Evolutionary conservation across 768 basidiomycete genomes (phyloP).

Genomic region (Amanita subjunquillea): DNA sequence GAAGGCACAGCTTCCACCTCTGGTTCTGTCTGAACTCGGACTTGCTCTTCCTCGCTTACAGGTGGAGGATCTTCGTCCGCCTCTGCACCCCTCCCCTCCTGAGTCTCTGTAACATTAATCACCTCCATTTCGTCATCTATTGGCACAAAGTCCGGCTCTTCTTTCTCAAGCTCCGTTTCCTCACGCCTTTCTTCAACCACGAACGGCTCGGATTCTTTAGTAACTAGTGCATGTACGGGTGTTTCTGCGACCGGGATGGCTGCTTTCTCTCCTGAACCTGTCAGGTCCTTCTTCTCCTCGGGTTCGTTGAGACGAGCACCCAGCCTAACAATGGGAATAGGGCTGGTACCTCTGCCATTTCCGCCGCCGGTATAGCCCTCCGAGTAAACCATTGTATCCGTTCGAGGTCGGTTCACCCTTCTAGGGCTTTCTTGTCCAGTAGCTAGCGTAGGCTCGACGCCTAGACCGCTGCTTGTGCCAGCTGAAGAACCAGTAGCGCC

Average conservation of each 20-base stretch:
- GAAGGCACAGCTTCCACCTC: not conserved
- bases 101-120: not conserved
- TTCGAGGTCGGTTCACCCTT: conserved; percentile 43
- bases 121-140: conserved; percentile 1
- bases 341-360: not conserved
- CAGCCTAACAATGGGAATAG: conserved; percentile 4
- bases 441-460: conserved; percentile 12
- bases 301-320: conserved; percentile 29
- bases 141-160: conserved; percentile 6
- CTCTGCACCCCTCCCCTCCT: not conserved
- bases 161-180: conserved; percentile 15
- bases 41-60: not conserved
- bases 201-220: not conserved
- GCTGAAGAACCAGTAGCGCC: not conserved
- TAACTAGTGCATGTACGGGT: too few relatives aligned
- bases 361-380: not conserved
- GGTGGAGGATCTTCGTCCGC: not conserved
- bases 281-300: not conserved
- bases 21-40: not conserved
- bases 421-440: conserved; percentile 28
- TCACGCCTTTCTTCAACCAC: not conserved
- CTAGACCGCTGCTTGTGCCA: not conserved
- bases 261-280: not conserved
- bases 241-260: not conserved
- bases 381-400: conserved; percentile 58